A percentile compares a stretch with the other conserved stretches of the same genome.
Conservation (phyloP, 2,329 filamentous ascomycete genomes). For the Aspergillus luchuensis region DNA sequence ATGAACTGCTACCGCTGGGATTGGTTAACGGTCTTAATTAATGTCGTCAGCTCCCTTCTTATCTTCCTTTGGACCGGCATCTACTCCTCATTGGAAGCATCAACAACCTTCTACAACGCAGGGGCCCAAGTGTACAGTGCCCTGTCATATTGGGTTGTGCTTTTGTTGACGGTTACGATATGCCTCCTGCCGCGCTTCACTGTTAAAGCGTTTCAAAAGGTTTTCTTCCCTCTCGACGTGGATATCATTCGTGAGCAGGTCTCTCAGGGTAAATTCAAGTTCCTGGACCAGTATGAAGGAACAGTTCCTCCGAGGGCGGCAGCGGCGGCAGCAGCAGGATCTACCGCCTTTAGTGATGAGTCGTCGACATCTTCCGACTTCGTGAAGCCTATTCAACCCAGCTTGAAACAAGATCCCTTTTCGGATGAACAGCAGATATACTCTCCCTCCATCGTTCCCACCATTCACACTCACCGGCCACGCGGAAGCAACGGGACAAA, state of each 20-base stretch:
- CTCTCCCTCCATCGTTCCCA: slow-evolving; percentile 80
- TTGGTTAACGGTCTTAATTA: slow-evolving; percentile 87
- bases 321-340: slow-evolving; percentile 40
- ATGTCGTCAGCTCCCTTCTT: slow-evolving; percentile 77
- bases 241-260: slow-evolving; percentile 96
- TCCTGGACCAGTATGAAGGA: slow-evolving; percentile 62
- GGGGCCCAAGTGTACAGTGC: slow-evolving; percentile 77
- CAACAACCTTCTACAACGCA: slow-evolving; percentile 72
- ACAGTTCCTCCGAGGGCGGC: slow-evolving; percentile 52
- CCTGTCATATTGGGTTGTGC: slow-evolving; percentile 83
- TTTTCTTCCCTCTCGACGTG: slow-evolving; percentile 88
- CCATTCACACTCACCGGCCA: slow-evolving; percentile 75
- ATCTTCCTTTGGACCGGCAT: slow-evolving; percentile 96
- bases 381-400: slow-evolving; percentile 54
- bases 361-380: slow-evolving; percentile 45
- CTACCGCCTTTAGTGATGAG: slow-evolving; percentile 42
- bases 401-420: slow-evolving; percentile 63
- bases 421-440: slow-evolving; percentile 92
- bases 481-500: slow-evolving; percentile 90
- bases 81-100: slow-evolving; percentile 66
- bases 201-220: slow-evolving; percentile 86
- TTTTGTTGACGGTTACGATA: slow-evolving; percentile 75
- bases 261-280: slow-evolving; percentile 76
- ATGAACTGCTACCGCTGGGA: slow-evolving; percentile 98
- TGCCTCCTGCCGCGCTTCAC: slow-evolving; percentile 86